Base-by-base conservation (phyloP, 2,329 filamentous ascomycete genomes). In the Remersonia thermophila region DNA sequence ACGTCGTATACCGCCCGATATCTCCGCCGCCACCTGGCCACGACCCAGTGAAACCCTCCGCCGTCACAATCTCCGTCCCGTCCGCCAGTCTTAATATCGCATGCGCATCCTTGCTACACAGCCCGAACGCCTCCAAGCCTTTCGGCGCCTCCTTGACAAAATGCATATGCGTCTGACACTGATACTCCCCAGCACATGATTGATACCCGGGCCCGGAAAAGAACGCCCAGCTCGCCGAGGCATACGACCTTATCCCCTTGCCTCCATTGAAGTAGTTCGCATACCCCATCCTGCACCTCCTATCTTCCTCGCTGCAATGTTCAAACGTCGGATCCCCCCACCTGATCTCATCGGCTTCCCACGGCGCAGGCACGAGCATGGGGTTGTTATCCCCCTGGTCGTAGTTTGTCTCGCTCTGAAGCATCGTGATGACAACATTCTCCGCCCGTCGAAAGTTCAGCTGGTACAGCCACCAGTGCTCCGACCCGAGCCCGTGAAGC, bases 381-480 rank as follows among this genome's bases (percentile, higher is more conserved):
- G 47, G 45, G 10, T 52, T 51, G 45, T 64, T 54, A 41, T 59
- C 53, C 13, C 59, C 59, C 41, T 65, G 56, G 44, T 58, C 53
- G 47, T 71, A 71, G 30, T 70, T 69, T 8, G 69, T 71, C 53
- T 75, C 71, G 31, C 61, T 62, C 53, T 74, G 68, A 39, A 69
- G 59, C 51, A 72, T 46, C 11, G 61, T 61, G 11, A 68, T 56
- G 36, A 69, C 58, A 7, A 74, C 61, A 40, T 71, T 69, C 36
- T 57, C 49, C 1, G 69, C 67, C 26, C 57, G 54, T 32, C 60
- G 56, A 35, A 74, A 52, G 42, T 72, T 68, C 44, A 73, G 65
- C 53, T 76, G 69, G 55, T 76, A 77, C 32, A 76, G 53, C 51
- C 66, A 65, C 54, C 65, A 66, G 51, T 77, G 72, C 55, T 77